Base-by-base conservation (phyloP, 495 filamentous ascomycete genomes). In the Cercophora newfieldiana region DNA sequence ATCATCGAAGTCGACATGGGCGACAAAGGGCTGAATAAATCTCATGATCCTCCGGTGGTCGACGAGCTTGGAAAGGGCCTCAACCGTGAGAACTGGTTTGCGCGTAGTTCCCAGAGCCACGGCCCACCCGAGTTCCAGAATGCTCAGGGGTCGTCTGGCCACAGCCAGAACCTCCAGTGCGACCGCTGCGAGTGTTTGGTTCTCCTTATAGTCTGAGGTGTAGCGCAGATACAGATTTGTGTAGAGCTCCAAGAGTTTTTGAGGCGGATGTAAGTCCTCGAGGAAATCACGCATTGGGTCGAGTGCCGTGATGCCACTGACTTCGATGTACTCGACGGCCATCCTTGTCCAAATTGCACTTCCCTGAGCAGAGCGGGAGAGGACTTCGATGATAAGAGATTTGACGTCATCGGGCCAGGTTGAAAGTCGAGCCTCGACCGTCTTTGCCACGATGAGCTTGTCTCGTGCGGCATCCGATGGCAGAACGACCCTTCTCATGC, bases 141-240 rank as follows among this genome's bases (percentile, higher is more conserved):
- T 60, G 33, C 57, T 60, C 28, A 60, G 57, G 33, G 57, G 57
- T 16, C 57, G 18, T 7, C 7, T 60, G 33, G 57, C 57, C 14
- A 44, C 33, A 18, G 57, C 57, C 6, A 60, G 57, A 8, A n/a
- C 19, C 7, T 60, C 4, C 30, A 60, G 26, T n/a, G 57, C 57
- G 1, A 22, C 24, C 8, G 29, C 25, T 21, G 31, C 57, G 0
- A 59, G 30, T 18, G 16, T 47, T 5, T 25, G 30, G 57, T 47
- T 59, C 1, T 59, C 57, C 7, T 5, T 14, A 44, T 29, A 3
- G 18, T 26, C 18, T 31, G 26, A 18, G 0, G 25, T 29, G 4
- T 29, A 22, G 0, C 54, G 54, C 0, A 10, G 18, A 19, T 26
- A 57, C 12, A 57, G 18, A 26, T 57, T 57, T 16, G 24, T 12